Evolutionary conservation across 352 stramenopile species (phyloP).

Genomic region (Globisporangium nagaii): DNA sequence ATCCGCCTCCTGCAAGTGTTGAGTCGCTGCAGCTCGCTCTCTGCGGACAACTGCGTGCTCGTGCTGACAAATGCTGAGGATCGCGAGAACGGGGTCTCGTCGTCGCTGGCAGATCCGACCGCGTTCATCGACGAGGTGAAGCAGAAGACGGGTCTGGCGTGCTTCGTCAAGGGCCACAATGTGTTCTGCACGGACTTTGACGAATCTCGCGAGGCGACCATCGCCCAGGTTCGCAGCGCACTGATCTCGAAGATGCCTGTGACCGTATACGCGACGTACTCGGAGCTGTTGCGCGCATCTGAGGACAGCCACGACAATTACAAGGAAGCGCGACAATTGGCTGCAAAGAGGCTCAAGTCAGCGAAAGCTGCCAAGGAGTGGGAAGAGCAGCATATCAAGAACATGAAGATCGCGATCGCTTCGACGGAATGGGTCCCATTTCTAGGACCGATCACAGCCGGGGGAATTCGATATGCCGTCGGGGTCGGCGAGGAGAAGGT

Average conservation of each 20-base stretch:
- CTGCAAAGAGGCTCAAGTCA: too few relatives aligned
- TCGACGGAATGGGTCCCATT: too few relatives aligned
- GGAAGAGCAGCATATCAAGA: too few relatives aligned
- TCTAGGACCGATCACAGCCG: too few relatives aligned
- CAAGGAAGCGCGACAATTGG: not conserved
- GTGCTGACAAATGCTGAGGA: not conserved
- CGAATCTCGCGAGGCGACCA: not conserved
- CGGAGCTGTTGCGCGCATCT: not conserved
- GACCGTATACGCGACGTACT: not conserved
- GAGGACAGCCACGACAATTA: not conserved
- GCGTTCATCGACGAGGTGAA: not conserved
- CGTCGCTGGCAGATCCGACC: not conserved
- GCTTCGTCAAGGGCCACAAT: not conserved
- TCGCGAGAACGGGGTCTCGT: not conserved
- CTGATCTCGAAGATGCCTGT: not conserved
- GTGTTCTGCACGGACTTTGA: not conserved
- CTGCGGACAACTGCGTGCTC: not conserved
- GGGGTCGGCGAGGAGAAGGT: not conserved
- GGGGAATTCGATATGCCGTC: not conserved
- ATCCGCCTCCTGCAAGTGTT: not conserved
- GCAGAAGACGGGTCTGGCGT: not conserved
- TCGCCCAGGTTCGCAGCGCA: not conserved
- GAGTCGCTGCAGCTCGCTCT: not conserved
- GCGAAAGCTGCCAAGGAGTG: too few relatives aligned
- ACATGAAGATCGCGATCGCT: too few relatives aligned